phyloP scores from a whole-genome alignment of 306 rosid species.

The Vigna angularis region DNA sequence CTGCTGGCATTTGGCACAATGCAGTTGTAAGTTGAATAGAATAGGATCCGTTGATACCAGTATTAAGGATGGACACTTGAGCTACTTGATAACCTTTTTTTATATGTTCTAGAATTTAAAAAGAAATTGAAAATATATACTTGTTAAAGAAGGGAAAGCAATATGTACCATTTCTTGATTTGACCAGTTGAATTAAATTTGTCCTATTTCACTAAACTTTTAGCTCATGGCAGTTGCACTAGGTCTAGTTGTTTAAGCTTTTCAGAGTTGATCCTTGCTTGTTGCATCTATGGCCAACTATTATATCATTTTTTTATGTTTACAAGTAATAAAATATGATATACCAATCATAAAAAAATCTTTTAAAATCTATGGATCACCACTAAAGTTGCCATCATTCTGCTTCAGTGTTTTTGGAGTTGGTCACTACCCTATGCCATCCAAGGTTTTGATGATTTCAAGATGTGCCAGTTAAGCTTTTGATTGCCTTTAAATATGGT shows the following conservation, averaged over 20 bases:
- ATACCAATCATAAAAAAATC: too few species aligned
- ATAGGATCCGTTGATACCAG: conserved; percentile 38
- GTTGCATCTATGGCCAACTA: not conserved
- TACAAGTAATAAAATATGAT: too few species aligned
- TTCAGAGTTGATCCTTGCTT: not conserved
- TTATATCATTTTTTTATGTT: too few species aligned
- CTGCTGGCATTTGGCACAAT: conserved; percentile 98
- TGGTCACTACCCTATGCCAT: too few species aligned
- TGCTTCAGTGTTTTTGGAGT: too few species aligned
- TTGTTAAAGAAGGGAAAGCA: conserved; percentile 6
- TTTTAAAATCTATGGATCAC: too few species aligned
- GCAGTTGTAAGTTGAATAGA: conserved; percentile 72
- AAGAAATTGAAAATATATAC: not conserved
- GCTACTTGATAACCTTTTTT: conserved; percentile 10
- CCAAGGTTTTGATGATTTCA: too few species aligned
- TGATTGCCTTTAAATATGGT: too few species aligned
- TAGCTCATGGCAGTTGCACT: not conserved
- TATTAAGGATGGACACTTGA: conserved; percentile 5
- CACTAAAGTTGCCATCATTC: too few species aligned
- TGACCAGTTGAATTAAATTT: not conserved
- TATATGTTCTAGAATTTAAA: not conserved
- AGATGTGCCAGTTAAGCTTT: too few species aligned
- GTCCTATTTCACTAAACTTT: not conserved
- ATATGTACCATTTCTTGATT: not conserved
- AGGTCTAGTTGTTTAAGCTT: not conserved